Percentiles rank a stretch among this genome's conserved stretches.
These are phyloP conservation scores for Cyberlindnera misumaiensis DNA, from an alignment of 805 yeast species.

Conservation along the genomic window DNA sequence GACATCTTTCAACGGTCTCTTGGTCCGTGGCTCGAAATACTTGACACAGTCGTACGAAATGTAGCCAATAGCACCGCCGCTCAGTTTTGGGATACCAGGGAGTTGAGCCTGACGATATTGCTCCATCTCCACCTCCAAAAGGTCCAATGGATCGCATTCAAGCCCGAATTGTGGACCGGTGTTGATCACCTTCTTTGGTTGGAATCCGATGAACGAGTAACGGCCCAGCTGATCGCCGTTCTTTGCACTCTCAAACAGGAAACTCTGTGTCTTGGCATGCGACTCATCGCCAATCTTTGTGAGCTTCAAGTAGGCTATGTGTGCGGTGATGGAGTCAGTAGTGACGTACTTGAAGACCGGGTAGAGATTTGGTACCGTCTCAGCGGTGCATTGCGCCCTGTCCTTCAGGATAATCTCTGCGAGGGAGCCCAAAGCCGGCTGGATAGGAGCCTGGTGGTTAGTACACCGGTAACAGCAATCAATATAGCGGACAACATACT, in stretches of 20 bases:
- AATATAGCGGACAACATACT: constrained; percentile 1
- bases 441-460: constrained; percentile 27
- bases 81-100: constrained; percentile 75
- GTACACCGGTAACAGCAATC: neutral
- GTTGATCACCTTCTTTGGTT: constrained; percentile 73
- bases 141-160: constrained; percentile 64
- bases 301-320: constrained; percentile 80
- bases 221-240: constrained; percentile 87
- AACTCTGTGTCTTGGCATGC: constrained; percentile 53
- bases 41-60: constrained; percentile 94
- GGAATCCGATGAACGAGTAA: constrained; percentile 84
- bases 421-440: constrained; percentile 45
- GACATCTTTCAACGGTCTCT: constrained; percentile 66
- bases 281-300: constrained; percentile 51
- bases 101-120: constrained; percentile 61
- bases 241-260: constrained; percentile 81
- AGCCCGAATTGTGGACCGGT: constrained; percentile 65
- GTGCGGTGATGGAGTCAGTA: constrained; percentile 80
- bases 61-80: constrained; percentile 97
- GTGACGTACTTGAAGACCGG: constrained; percentile 74
- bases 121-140: constrained; percentile 69
- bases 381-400: constrained; percentile 21
- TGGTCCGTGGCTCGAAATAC: constrained; percentile 92
- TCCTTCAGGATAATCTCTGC: constrained; percentile 33
- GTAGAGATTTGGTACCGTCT: constrained; percentile 52